phyloP scores from a whole-genome alignment of 192 early-diverging fungal species.

The Gigaspora rosea region DNA sequence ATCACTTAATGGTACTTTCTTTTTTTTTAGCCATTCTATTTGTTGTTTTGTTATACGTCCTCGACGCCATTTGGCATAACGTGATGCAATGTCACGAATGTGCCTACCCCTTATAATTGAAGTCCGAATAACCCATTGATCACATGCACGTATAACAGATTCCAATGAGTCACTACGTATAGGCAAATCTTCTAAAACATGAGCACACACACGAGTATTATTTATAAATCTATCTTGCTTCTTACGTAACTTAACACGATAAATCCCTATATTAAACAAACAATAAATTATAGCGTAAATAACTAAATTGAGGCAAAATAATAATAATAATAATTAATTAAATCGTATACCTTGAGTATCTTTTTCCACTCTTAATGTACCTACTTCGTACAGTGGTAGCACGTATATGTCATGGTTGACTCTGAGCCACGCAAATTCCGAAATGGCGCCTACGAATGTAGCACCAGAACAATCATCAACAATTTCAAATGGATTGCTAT shows the following conservation, averaged over 20 bases:
- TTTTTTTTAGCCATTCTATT: constrained; percentile 47
- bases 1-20: constrained; percentile 21
- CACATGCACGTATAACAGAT: constrained; percentile 62
- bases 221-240: background rate
- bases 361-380: constrained; percentile 38
- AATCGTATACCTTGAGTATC: constrained; percentile 27
- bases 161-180: constrained; percentile 52
- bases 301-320: background rate
- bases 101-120: constrained; percentile 23
- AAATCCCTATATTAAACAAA: constrained; percentile 36
- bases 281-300: background rate
- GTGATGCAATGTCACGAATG: constrained; percentile 20
- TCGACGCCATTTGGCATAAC: constrained; percentile 58
- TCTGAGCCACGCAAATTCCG: constrained; percentile 48
- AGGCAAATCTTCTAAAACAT: constrained; percentile 34
- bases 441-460: constrained; percentile 27
- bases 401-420: constrained; percentile 43
- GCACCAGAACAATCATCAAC: constrained; percentile 42
- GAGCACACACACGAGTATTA: background rate
- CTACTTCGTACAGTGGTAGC: constrained; percentile 33
- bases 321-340: background rate
- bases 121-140: constrained; percentile 51
- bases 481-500: constrained; percentile 53
- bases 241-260: constrained; percentile 25
- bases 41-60: constrained; percentile 56